Evolutionary conservation across 2,329 filamentous ascomycete species (phyloP), one percentile per base, ranked within the genome.

Genomic region (Diaporthe capsici): DNA sequence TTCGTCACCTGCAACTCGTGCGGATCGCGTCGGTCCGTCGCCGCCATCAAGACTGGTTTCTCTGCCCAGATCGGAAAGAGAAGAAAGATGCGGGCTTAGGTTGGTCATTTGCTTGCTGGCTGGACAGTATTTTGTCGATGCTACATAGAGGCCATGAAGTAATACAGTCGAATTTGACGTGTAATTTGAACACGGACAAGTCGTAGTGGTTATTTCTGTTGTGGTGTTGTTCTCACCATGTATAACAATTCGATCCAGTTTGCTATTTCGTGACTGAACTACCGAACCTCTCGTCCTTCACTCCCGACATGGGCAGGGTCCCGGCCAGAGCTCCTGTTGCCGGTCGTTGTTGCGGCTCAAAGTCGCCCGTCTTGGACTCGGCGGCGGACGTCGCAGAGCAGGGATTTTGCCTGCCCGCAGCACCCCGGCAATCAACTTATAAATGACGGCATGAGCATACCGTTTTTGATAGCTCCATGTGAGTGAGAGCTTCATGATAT

Each of bases 21-120:
- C 82, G 93, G 93, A 78, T 94, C 92, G 71, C 90, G 96, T 86
- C 94, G 96, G 84, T 95, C 93, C 83, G 96, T 98, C 84, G 95
- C 95, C 77, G 96, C 97, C 80, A 99, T 99, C 94, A 99, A 99
- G 93, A 98, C 95, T 77, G 97, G 97, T 95, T 99, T 99, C 95
- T 97, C 96, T 83, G 97, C 97, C 86, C 97, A 98, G 88, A 94
- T 99, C 86, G 97, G 97, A 85, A 98, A 98, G 94, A 94, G 97
- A 91, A 97, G 93, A 90, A 97, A 97, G 92, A 94, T 95, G 89
- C 92, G 95, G 86, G 94, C 90, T 86, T 97, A 95, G 90, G 78
- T 51, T 53, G 72, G 10, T 73, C 65, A 39, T 75, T 73, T 44
- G 53, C 25, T 28, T 70, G 34, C 9, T 60, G 60, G 60, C 47